phyloP scores from a whole-genome alignment of 805 yeast species.

The Sungouiozyma ichnusensis region DNA sequence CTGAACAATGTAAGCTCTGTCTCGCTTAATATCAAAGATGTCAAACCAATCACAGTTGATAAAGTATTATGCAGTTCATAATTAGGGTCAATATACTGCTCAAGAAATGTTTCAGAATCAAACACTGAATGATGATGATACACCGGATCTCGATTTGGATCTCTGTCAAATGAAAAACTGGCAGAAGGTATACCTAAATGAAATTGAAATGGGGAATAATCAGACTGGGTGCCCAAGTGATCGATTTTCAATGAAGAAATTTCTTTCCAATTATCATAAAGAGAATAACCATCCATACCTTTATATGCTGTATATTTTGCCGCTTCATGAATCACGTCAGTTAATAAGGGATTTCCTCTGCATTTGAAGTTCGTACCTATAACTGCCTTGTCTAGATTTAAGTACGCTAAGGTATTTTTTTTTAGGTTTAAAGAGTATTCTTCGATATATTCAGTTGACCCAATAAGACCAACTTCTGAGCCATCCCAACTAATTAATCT shows the following conservation, averaged over 20 bases:
- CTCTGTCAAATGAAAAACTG: slow-evolving; percentile 35
- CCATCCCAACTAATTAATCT: slow-evolving; percentile 75
- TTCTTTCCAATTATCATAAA: slow-evolving; percentile 40
- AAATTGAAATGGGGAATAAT: slow-evolving; percentile 50
- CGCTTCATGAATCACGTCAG: slow-evolving; percentile 34
- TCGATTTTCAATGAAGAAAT: slow-evolving; percentile 30
- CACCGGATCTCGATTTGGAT: slow-evolving; percentile 34
- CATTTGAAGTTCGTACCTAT: slow-evolving; percentile 40
- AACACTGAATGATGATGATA: slow-evolving; percentile 48
- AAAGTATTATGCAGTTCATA: slow-evolving; percentile 44
- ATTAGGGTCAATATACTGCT: slow-evolving; percentile 40
- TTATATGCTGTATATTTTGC: slow-evolving; percentile 38
- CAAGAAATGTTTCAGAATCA: slow-evolving; percentile 50
- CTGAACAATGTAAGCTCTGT: slow-evolving; percentile 44
- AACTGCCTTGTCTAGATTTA: slow-evolving; percentile 41
- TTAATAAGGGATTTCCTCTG: slow-evolving; percentile 48
- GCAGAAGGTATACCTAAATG: slow-evolving; percentile 59
- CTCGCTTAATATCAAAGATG: slow-evolving; percentile 44
- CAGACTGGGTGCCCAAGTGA: slow-evolving; percentile 42
- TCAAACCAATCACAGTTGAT: slow-evolving; percentile 50
- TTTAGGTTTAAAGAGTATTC: slow-evolving; percentile 37
- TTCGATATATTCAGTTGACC: slow-evolving; percentile 73
- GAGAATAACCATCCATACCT: slow-evolving; percentile 29
- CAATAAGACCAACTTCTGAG: slow-evolving; percentile 61
- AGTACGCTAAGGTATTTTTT: slow-evolving; percentile 44